Percentiles rank a stretch among this genome's conserved stretches.
These are phyloP conservation scores for Metschnikowia noctiluminum DNA, from an alignment of 805 yeast species.

Conservation along the genomic window DNA sequence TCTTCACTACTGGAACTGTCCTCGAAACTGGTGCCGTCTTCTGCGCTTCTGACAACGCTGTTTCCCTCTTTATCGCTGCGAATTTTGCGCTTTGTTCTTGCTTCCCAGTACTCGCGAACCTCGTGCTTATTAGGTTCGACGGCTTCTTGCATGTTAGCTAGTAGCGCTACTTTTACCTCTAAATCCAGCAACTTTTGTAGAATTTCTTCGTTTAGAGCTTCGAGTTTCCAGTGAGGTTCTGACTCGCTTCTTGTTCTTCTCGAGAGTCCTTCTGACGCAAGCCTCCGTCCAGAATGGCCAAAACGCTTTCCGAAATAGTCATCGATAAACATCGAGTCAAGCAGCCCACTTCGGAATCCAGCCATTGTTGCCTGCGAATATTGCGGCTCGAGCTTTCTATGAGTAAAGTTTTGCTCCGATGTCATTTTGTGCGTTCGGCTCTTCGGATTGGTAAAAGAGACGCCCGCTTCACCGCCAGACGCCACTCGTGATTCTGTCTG, in stretches of 20 bases:
- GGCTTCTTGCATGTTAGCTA: background rate
- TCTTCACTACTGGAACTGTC: background rate
- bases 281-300: constrained; percentile 15
- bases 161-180: constrained; percentile 3
- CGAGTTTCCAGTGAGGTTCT: background rate
- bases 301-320: constrained; percentile 30
- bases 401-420: background rate
- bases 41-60: background rate
- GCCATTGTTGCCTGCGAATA: constrained; percentile 34
- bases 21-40: background rate
- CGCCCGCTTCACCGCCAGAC: constrained; percentile 5
- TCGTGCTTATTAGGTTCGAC: constrained; percentile 3
- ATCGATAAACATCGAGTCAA: constrained; percentile 37
- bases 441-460: constrained; percentile 1
- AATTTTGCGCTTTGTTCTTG: background rate
- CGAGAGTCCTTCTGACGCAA: constrained; percentile 5
- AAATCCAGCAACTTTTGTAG: constrained; percentile 8
- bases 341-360: constrained; percentile 36
- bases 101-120: constrained; percentile 7
- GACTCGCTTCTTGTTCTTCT: constrained; percentile 2
- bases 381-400: constrained; percentile 21
- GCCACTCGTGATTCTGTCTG: constrained; percentile 11
- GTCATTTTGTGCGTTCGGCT: background rate
- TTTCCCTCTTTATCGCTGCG: background rate
- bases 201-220: constrained; percentile 6